phyloP scores from a whole-genome alignment of 1,284 basidiomycete genomes.

The Somion occarium region DNA sequence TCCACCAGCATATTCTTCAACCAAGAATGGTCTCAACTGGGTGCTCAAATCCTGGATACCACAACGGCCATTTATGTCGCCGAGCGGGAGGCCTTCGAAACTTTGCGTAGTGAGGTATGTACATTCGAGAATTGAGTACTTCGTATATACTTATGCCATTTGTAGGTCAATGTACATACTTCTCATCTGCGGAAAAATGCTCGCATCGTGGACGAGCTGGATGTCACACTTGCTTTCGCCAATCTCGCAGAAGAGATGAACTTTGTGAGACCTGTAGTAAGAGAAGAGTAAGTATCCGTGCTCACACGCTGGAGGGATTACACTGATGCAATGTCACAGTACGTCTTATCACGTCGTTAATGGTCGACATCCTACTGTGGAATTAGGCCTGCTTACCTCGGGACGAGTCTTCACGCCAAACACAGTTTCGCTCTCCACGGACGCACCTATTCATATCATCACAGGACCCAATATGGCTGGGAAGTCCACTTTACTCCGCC shows the following conservation, averaged over 20 bases:
- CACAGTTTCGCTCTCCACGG: constrained; percentile 57
- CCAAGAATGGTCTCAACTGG: constrained; percentile 73
- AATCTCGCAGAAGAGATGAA: constrained; percentile 77
- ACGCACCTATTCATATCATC: constrained; percentile 71
- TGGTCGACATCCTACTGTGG: constrained; percentile 91
- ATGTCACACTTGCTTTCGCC: constrained; percentile 82
- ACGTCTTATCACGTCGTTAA: constrained; percentile 63
- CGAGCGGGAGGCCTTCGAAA: constrained; percentile 71
- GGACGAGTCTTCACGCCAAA: constrained; percentile 85
- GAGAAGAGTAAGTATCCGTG: constrained; percentile 57
- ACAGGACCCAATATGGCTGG: constrained; percentile 98
- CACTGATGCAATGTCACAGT: constrained; percentile 32
- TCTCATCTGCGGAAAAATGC: constrained; percentile 68
- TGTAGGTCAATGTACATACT: constrained; percentile 59
- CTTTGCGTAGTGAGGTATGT: constrained; percentile 60
- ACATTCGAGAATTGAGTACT: background rate
- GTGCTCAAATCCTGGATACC: constrained; percentile 56
- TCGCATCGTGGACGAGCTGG: constrained; percentile 83
- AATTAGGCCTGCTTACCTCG: constrained; percentile 76
- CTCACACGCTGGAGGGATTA: background rate
- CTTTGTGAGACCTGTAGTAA: constrained; percentile 71
- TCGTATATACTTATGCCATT: background rate
- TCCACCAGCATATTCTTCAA: constrained; percentile 71
- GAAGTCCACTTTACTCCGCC: constrained; percentile 91
- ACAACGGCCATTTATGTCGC: constrained; percentile 47